Conservation (phyloP, 345 rosid genomes). For the Aegle marmelos region DNA sequence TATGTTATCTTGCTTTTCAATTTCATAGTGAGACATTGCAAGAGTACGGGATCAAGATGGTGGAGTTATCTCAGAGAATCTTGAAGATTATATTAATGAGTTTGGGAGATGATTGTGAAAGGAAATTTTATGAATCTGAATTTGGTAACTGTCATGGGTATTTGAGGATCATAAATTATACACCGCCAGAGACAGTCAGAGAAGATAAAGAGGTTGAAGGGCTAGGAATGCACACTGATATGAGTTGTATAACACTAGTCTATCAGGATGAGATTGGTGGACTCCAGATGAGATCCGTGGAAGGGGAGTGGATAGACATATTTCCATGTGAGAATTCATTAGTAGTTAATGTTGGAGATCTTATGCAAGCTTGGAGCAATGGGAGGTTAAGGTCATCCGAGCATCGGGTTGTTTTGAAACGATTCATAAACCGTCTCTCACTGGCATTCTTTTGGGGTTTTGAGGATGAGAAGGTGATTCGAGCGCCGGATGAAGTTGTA, state of each 20-base stretch:
- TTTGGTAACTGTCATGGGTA: slow-evolving; percentile 63
- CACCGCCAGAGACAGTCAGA: slow-evolving; percentile 42
- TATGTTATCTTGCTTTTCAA: not conserved
- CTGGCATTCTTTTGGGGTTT: slow-evolving; percentile 74
- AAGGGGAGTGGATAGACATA: slow-evolving; percentile 54
- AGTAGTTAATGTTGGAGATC: slow-evolving; percentile 73
- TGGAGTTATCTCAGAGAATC: slow-evolving; percentile 50
- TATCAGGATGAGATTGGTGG: slow-evolving; percentile 75
- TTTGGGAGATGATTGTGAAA: slow-evolving; percentile 39
- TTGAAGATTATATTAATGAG: slow-evolving; percentile 40
- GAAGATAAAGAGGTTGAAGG: slow-evolving; percentile 58
- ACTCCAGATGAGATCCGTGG: slow-evolving; percentile 68
- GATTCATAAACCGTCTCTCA: slow-evolving; percentile 42
- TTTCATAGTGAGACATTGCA: slow-evolving; percentile 46
- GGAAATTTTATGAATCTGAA: slow-evolving; percentile 40
- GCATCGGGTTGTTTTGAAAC: slow-evolving; percentile 60
- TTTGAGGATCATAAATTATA: slow-evolving; percentile 55
- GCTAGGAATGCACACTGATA: slow-evolving; percentile 76
- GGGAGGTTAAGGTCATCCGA: slow-evolving; percentile 65
- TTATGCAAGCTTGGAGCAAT: slow-evolving; percentile 86
- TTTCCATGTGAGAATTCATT: slow-evolving; percentile 44
- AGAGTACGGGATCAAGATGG: slow-evolving; percentile 60
- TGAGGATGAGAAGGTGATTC: slow-evolving; percentile 58
- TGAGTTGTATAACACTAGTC: slow-evolving; percentile 79
- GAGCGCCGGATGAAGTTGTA: slow-evolving; percentile 57